Evolutionary conservation across 2,329 filamentous ascomycete genomes (phyloP), one percentile per base, ranked within the genome.

Genomic region (Ceratocystis albifundus): DNA sequence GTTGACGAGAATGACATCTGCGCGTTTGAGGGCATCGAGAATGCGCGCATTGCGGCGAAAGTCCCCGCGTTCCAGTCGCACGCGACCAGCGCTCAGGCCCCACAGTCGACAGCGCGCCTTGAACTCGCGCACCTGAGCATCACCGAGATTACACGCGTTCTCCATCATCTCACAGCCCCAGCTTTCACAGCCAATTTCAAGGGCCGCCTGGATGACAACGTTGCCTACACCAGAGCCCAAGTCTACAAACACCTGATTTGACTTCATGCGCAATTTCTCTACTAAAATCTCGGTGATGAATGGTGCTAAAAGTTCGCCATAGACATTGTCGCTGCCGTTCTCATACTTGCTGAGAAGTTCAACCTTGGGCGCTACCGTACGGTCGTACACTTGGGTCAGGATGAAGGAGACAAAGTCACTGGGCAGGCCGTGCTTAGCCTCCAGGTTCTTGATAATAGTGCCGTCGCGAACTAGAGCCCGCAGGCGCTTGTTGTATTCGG

Each of bases 81-180:
- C 89, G 68, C 83, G 80, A 69, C 94, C 94, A 1, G 89, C 84
- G 20, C 83, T 80, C 67, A 99, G 80, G 10, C 93, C 93, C 94
- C 94, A 99, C 25, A 96, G 84, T 62, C 86, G 85, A 71, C 90
- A 93, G 45, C 94, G 84, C n/a, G 89, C 85, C 67, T 81, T 80
- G 71, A 99, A 96, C 75, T 99, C 94, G 45, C 82, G 80, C 70
- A 88, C 82, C 75, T 97, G 94, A 30, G 86, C 81, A 30, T 88
- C 84, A 6, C 90, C 94, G 41, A 96, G 82, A 66, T 87, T 85
- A 77, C 88, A 92, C 1, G 92, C 90, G 69, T 94, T 95, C 67
- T 88, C 82, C 90, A 96, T 96, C 81, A 95, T 90, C 75, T 99
- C 94, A 72, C 93, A 96, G 32, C 94, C 94, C 87, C 91, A 96